A percentile compares a stretch with the other conserved stretches of the same genome.
phyloP scores from a whole-genome alignment of 352 stramenopile species.

The Globisporangium echinulatum region DNA sequence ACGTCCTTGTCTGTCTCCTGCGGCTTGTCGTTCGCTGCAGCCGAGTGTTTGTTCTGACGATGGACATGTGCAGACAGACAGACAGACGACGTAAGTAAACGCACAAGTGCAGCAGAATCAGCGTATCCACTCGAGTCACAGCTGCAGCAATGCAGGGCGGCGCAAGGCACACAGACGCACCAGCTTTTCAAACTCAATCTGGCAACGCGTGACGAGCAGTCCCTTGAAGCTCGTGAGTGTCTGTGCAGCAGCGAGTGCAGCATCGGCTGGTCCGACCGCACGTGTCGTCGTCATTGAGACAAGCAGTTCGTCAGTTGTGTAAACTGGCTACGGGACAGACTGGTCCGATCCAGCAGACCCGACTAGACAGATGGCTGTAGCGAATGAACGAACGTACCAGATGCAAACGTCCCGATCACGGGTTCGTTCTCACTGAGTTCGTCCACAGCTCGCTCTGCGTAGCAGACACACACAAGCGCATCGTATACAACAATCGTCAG shows the following conservation, averaged over 20 bases:
- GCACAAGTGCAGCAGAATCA: no score
- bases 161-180: slow-evolving; percentile 13
- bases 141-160: not conserved
- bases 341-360: not conserved
- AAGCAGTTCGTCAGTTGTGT: not conserved
- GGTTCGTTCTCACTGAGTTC: slow-evolving; percentile 60
- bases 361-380: not conserved
- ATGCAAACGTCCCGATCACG: slow-evolving; percentile 52
- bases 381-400: slow-evolving; percentile 4
- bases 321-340: not conserved
- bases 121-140: no score
- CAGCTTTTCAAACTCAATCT: slow-evolving; percentile 78
- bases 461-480: no score
- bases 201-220: slow-evolving; percentile 70
- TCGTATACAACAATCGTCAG: no score
- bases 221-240: slow-evolving; percentile 64
- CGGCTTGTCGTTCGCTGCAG: slow-evolving; percentile 14
- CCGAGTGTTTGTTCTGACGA: slow-evolving; percentile 8
- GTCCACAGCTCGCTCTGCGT: slow-evolving; percentile 30
- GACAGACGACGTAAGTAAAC: not conserved
- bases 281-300: not conserved
- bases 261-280: slow-evolving; percentile 12
- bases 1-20: slow-evolving; percentile 28
- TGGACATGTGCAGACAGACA: slow-evolving; percentile 2
- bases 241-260: slow-evolving; percentile 36